Base-by-base conservation (phyloP, 1,284 basidiomycete species). In the Irpex sp. region DNA sequence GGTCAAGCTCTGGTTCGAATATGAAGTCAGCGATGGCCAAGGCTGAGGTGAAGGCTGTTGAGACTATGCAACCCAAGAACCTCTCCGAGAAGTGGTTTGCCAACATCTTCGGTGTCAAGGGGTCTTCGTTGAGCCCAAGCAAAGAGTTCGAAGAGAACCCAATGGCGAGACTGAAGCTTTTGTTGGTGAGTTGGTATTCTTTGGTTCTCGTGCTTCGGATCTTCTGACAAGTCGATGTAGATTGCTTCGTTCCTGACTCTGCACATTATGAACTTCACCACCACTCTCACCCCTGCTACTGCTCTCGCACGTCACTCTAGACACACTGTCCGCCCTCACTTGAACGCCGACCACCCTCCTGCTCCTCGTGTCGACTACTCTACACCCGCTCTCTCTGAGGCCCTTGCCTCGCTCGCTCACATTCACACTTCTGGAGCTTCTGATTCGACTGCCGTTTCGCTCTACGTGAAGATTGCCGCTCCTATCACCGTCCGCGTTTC, bases 251-350 rank as follows among this genome's bases (percentile, higher is more conserved):
- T 98, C 83, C 81, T 96, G 66, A 89, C 88, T 0, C 78, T 98
- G 1, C 95, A 98, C 72, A 85, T 95, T 61, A 85, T 98, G 68
- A 99, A 98, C 79, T 85, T 98, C 62, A 92, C 92, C 75, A 94
- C 97, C 0, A 97, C 97, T 0, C 85, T 99, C 58, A 92, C 95
- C 0, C 87, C 91, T 47, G 83, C 86, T 58, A 85, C 88, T 1
- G 83, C 87, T 0, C 75, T 88, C 68, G 83, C 82, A 31, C 82
- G 88, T 57, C 83, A 87, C 67, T 61, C 71, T 68, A 70, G 69
- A 56, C 73, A 74, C 57, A 65, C 68, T 21, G 66, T 69, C 15
- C 68, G 67, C 63, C 55, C 66, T 31, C 61, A 62, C 63, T 47
- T 54, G 66, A 62, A 72, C 69, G 69, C 69, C 65, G 66, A 74